A percentile compares a stretch with the other conserved stretches of the same genome.
Conservation (phyloP, 1,284 basidiomycete species). For the Kwoniella shivajii region DNA sequence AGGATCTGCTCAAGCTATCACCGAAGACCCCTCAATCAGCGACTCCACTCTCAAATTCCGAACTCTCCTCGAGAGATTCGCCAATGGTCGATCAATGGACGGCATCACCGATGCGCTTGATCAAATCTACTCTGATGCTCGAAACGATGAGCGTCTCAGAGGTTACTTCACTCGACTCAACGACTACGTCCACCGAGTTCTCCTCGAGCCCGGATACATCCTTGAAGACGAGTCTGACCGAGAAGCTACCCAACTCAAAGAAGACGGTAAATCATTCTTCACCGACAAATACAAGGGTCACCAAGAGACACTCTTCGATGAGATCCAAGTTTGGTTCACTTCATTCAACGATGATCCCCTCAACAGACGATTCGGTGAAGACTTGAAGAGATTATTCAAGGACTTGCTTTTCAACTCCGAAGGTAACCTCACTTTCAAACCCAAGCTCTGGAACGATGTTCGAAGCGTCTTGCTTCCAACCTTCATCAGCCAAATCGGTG, state of each 20-base stretch:
- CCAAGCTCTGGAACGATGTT: conserved; percentile 81
- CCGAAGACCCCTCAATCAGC: conserved; percentile 62
- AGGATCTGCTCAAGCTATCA: conserved; percentile 55
- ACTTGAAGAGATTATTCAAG: conserved; percentile 78
- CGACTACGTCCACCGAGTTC: conserved; percentile 67
- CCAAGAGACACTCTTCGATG: conserved; percentile 77
- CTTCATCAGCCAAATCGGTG: conserved; percentile 71
- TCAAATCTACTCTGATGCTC: conserved; percentile 73
- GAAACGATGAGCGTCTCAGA: conserved; percentile 73
- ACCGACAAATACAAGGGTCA: conserved; percentile 80
- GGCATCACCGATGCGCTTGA: conserved; percentile 72
- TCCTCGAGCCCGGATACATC: conserved; percentile 86
- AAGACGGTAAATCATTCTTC: conserved; percentile 76
- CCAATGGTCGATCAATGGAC: conserved; percentile 68
- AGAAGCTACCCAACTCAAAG: conserved; percentile 65
- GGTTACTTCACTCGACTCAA: conserved; percentile 75
- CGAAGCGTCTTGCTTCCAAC: conserved; percentile 77
- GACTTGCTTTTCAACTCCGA: conserved; percentile 74
- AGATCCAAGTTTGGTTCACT: conserved; percentile 73
- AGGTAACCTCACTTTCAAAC: conserved; percentile 87
- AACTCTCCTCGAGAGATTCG: conserved; percentile 86
- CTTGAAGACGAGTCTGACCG: conserved; percentile 73
- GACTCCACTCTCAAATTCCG: conserved; percentile 69
- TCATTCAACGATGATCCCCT: conserved; percentile 82
- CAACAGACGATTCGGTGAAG: conserved; percentile 76